Evolutionary conservation across 345 rosid species (phyloP), one percentile per base, ranked within the genome.

Genomic region (Luvunga scandens): DNA sequence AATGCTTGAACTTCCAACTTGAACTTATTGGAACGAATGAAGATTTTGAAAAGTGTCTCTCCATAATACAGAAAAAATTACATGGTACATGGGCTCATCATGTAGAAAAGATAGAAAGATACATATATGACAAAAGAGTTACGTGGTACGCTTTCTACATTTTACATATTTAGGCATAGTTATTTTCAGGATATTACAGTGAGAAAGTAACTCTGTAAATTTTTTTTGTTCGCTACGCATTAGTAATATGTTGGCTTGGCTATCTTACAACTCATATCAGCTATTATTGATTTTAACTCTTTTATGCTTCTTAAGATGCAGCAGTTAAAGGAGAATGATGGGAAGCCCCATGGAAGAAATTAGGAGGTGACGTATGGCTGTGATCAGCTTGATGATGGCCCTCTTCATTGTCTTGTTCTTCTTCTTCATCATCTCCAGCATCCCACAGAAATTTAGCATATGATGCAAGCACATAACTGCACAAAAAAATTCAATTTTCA

Each of bases 371-470:
- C n/a, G 65, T 8, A 42, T 56, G 62, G 60, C 48, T 74, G 57
- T 14, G 66, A 56, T 77, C 72, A n/a, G 22, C 21, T 72, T 66
- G 71, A 34, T 69, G 73, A 48, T 39, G 66, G 9, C 28, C 25
- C 65, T 72, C 71, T 10, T 56, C 73, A 30, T 7, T 45, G 48
- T 70, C 77, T 4, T 70, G 74, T 7, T 81, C 73, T 50, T 79
- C 83, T 64, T 80, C 87, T 0, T 87, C 83, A 36, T 86, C 88
- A 4, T 91, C 93, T 27, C 90, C 93, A 53, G 76, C 84, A 78
- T 91, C 97, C 96, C 94, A 90, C 9, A 91, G 81, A 78, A 92
- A 91, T 69, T 69, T 87, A 34, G 97, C 97, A 82, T 91, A 92
- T 72, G 98, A 90, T 69, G 91, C 93, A 64, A 83, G 86, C 69